Evolutionary conservation across 2,329 filamentous ascomycete genomes (phyloP).

Genomic region (Chaetomium strumarium): DNA sequence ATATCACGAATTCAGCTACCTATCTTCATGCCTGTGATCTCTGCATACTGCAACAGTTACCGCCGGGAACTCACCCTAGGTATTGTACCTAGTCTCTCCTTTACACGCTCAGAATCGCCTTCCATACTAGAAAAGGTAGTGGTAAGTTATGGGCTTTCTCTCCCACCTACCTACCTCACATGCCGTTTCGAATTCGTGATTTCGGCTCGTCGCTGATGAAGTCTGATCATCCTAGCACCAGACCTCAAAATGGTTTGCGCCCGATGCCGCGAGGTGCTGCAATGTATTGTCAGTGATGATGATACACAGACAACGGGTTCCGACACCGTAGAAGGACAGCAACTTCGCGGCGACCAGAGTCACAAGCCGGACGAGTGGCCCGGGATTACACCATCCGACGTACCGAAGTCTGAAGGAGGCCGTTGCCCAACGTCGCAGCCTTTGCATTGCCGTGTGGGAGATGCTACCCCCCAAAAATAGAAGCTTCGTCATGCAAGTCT

Average conservation of each 20-base stretch:
- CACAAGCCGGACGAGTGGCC: too few species aligned
- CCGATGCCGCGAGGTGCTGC: not conserved
- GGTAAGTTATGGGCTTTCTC: too few species aligned
- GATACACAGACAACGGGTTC: not conserved
- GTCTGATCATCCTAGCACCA: not conserved
- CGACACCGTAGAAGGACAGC: not conserved
- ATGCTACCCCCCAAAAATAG: not conserved
- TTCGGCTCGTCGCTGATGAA: too few species aligned
- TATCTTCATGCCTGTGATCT: too few species aligned
- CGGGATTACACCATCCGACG: not conserved
- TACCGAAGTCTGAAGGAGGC: not conserved
- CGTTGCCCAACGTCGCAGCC: not conserved
- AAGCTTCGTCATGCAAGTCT: not conserved
- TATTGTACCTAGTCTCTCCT: too few species aligned
- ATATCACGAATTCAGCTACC: too few species aligned
- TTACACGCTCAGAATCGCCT: too few species aligned
- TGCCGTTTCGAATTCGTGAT: too few species aligned
- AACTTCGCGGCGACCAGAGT: not conserved
- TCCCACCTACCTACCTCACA: too few species aligned
- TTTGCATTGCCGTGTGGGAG: not conserved
- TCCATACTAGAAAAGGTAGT: too few species aligned
- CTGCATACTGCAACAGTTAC: too few species aligned
- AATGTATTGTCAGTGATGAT: not conserved
- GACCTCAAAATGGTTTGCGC: constrained; percentile 1
- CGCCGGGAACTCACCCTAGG: too few species aligned